A percentile compares a stretch with the other conserved stretches of the same genome.
These are phyloP conservation scores for Candida maesae DNA, from an alignment of 805 yeast species.

Conservation along the genomic window DNA sequence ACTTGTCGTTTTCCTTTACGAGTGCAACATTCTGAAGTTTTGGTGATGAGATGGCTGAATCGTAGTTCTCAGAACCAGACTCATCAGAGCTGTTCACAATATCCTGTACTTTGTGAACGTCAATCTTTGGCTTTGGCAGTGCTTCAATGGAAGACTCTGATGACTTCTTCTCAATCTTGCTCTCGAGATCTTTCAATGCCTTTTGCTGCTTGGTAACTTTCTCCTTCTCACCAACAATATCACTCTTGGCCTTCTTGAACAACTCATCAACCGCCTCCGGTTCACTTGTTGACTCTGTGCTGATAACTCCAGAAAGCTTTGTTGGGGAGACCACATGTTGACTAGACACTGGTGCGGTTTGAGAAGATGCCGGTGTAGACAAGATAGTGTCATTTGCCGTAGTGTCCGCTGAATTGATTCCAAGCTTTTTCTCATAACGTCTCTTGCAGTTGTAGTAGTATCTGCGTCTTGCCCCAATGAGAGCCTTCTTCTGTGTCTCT, in stretches of 20 bases:
- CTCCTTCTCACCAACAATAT: constrained; percentile 11
- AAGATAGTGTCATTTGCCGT: no score
- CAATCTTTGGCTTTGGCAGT: not conserved
- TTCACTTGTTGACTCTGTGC: constrained; percentile 9
- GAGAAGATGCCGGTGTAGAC: not conserved
- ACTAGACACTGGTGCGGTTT: not conserved
- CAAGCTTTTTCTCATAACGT: constrained; percentile 6
- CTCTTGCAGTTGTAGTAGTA: constrained; percentile 9
- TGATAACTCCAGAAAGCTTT: constrained; percentile 1
- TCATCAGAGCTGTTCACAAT: constrained; percentile 24
- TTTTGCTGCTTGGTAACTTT: constrained; percentile 1
- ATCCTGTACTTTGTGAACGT: constrained; percentile 1
- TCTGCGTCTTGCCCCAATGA: constrained; percentile 10
- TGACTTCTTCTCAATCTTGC: constrained; percentile 2
- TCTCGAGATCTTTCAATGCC: constrained; percentile 2
- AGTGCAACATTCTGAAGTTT: not conserved
- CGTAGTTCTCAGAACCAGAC: constrained; percentile 2
- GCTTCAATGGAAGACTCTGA: not conserved
- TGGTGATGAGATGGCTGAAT: constrained; percentile 1
- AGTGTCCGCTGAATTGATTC: not conserved
- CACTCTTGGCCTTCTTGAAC: constrained; percentile 16
- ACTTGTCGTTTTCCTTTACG: no score
- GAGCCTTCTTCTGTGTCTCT: constrained; percentile 1
- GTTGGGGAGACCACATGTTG: not conserved
- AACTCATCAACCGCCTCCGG: constrained; percentile 3